phyloP scores from a whole-genome alignment of 345 rosid genomes.

The Euclidium syriacum region DNA sequence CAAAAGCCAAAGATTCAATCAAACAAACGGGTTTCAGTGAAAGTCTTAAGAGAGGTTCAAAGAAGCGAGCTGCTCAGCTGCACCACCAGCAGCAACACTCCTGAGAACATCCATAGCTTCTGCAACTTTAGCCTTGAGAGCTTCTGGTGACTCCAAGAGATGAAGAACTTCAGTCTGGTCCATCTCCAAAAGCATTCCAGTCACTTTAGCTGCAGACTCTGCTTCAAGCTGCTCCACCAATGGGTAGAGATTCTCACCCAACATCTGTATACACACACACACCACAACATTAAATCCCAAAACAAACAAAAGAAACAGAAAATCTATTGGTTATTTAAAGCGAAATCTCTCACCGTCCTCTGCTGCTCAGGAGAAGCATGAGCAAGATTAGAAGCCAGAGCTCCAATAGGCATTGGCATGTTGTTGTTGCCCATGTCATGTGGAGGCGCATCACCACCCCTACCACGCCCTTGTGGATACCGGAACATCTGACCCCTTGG shows the following conservation, averaged over 20 bases:
- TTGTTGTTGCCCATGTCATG: slow-evolving; percentile 54
- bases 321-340: neutral
- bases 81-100: slow-evolving; percentile 60
- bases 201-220: slow-evolving; percentile 88
- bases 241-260: slow-evolving; percentile 95
- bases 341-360: slow-evolving; percentile 66
- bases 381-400: slow-evolving; percentile 83
- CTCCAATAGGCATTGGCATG: slow-evolving; percentile 60
- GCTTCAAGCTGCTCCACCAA: slow-evolving; percentile 89
- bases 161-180: slow-evolving; percentile 93
- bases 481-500: slow-evolving; percentile 70
- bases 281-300: neutral
- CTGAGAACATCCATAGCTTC: slow-evolving; percentile 95
- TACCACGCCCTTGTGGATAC: slow-evolving; percentile 74
- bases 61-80: slow-evolving; percentile 71
- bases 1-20: neutral
- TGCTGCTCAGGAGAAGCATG: slow-evolving; percentile 83
- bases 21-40: neutral
- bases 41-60: slow-evolving; percentile 45
- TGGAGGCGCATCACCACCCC: slow-evolving; percentile 45
- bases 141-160: slow-evolving; percentile 92
- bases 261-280: slow-evolving; percentile 43
- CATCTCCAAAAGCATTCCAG: slow-evolving; percentile 99
- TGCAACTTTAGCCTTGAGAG: slow-evolving; percentile 83
- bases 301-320: neutral